phyloP scores from a whole-genome alignment of 345 rosid genomes.

The Aethionema arabicum region DNA sequence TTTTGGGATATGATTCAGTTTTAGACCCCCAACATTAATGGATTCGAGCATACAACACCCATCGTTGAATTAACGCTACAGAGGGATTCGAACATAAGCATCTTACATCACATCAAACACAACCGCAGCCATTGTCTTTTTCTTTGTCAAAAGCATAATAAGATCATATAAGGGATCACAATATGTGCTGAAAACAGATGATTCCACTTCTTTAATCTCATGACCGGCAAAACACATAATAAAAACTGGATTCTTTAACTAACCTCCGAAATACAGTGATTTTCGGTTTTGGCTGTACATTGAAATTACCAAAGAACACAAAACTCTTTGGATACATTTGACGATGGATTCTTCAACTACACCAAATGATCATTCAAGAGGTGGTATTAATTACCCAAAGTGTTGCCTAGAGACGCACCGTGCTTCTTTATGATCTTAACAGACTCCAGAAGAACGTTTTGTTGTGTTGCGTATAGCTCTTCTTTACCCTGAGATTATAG shows the following conservation, averaged over 20 bases:
- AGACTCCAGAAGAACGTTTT: constrained; percentile 69
- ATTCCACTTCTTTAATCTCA: neutral
- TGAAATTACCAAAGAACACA: too few relatives aligned
- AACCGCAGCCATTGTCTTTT: neutral
- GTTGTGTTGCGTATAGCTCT: constrained; percentile 60
- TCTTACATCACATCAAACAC: too few relatives aligned
- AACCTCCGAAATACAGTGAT: too few relatives aligned
- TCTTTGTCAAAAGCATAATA: constrained; percentile 3
- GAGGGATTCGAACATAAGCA: too few relatives aligned
- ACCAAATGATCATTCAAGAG: constrained; percentile 19
- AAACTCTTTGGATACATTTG: too few relatives aligned
- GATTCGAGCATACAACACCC: too few relatives aligned
- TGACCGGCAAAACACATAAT: neutral
- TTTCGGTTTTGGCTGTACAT: too few relatives aligned
- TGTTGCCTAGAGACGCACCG: constrained; percentile 64
- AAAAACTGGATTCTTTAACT: too few relatives aligned
- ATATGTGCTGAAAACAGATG: constrained; percentile 25
- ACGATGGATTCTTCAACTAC: neutral
- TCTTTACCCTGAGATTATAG: constrained; percentile 55
- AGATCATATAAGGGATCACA: neutral
- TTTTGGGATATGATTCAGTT: too few relatives aligned
- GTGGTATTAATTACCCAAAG: constrained; percentile 34
- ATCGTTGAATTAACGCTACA: too few relatives aligned
- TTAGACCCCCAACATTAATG: too few relatives aligned
- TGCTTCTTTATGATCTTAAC: constrained; percentile 66